phyloP scores from a whole-genome alignment of 495 filamentous ascomycete species.

The Hypoxylon intermedium region DNA sequence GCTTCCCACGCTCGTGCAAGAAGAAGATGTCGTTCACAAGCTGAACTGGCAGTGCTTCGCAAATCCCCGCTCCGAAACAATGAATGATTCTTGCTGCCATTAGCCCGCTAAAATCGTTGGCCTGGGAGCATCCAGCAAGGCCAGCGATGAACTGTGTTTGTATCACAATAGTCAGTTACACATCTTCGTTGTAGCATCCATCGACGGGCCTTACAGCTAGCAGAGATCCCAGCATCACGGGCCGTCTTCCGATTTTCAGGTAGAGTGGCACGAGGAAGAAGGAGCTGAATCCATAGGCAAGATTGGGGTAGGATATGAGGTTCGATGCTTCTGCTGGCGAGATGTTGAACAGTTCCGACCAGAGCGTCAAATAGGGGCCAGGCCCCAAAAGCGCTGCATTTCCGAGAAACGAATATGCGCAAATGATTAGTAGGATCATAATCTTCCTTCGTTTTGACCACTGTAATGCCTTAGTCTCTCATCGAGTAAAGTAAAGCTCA shows the following conservation, averaged over 20 bases:
- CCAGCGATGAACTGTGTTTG: constrained; percentile 39
- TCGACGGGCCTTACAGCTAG: constrained; percentile 43
- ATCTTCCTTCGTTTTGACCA: constrained; percentile 65
- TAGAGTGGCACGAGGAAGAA: constrained; percentile 64
- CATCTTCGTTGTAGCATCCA: not conserved
- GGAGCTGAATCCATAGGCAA: constrained; percentile 64
- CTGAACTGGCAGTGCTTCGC: constrained; percentile 66
- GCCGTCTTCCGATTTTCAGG: constrained; percentile 63
- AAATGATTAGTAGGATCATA: constrained; percentile 60
- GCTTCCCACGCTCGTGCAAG: constrained; percentile 69
- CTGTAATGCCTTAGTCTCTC: constrained; percentile 30
- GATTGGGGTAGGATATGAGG: constrained; percentile 64
- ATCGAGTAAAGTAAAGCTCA: not conserved
- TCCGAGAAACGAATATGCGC: constrained; percentile 64
- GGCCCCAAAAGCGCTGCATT: constrained; percentile 62
- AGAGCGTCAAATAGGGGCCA: constrained; percentile 63
- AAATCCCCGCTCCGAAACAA: constrained; percentile 65
- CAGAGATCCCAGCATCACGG: constrained; percentile 61
- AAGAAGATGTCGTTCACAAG: constrained; percentile 73
- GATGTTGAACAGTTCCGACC: constrained; percentile 58
- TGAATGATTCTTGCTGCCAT: constrained; percentile 69
- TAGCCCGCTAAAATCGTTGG: constrained; percentile 46
- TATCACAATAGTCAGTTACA: not conserved
- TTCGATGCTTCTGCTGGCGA: constrained; percentile 58
- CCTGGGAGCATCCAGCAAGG: constrained; percentile 38